Base-by-base conservation (phyloP, 2,329 filamentous ascomycete genomes). In the Curvularia verruculosa region DNA sequence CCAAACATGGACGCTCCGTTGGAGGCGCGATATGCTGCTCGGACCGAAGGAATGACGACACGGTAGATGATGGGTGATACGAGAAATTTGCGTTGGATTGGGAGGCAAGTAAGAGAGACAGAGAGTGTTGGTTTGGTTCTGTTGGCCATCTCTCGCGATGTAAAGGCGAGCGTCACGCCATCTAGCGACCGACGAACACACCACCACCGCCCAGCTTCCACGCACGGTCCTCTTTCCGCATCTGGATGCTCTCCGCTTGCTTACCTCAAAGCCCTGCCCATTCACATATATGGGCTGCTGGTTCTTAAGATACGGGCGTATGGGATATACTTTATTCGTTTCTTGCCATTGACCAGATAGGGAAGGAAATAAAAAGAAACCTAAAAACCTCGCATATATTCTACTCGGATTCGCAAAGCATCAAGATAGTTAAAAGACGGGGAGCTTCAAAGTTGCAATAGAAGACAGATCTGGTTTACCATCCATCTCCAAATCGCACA, bases 131-230 rank as follows among this genome's bases (percentile, higher is more conserved):
- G 34, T 36, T n/a, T 34, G 31, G 34, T 41, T 23, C 37, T 18
- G 28, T 29, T 29, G 28, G 28, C 28, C 28, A 12, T 29, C 28
- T 54, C 26, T 41, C 31, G 44, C 28, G 45, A 54, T 43, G 45
- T 10, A 26, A 54, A 54, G 37, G n/a, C 52, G 52, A 49, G 29
- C 31, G 57, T 68, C 66, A 63, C 61, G 60, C 66, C 66, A 68
- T 68, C 60, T 63, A 64, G 66, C 61, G 66, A 68, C 51, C 6
- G 2, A 21, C 47, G 28, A 41, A 21, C 53, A 47, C 43, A 56
- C 53, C 48, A 54, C 46, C 43, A 56, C 53, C 48, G 51, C 46
- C 40, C 34, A 29, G 34, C 34, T 36, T 18, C 7, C 12, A 9
- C 34, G 31, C 39, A 54, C 50, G 24, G 24, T 7, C 50, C 43